These are phyloP conservation scores for Coffea eugenioides DNA, from an alignment of 257 asterid genomes.

Conservation along the genomic window DNA sequence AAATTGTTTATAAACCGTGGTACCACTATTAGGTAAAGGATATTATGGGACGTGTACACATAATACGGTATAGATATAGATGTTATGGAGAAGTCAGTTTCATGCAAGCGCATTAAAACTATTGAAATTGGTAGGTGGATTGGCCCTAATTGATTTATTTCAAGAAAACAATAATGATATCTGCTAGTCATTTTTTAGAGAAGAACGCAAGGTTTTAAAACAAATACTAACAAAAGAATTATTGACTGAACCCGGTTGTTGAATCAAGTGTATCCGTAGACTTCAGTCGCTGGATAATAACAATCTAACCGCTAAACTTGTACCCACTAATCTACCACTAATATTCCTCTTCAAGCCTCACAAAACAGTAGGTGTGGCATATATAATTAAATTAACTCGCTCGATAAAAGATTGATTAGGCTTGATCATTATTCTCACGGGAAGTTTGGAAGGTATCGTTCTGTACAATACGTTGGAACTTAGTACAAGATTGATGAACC, in stretches of 20 bases:
- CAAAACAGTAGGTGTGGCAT: neutral
- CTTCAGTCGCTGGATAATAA: neutral
- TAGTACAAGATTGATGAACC: neutral
- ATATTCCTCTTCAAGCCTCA: neutral
- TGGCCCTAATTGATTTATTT: neutral
- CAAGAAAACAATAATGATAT: neutral
- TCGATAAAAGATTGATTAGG: slow-evolving; percentile 2
- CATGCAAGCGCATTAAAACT: neutral
- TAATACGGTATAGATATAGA: neutral
- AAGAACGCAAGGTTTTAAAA: too few relatives aligned
- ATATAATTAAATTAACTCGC: neutral
- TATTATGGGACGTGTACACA: neutral
- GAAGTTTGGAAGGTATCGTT: neutral
- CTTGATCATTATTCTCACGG: slow-evolving; percentile 1
- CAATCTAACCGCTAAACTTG: slow-evolving; percentile 7
- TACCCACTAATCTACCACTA: neutral
- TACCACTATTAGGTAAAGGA: neutral
- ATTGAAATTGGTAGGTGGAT: neutral
- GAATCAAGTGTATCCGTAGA: neutral
- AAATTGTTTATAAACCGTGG: neutral
- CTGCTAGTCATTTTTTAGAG: neutral
- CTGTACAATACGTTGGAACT: neutral
- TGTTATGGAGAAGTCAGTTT: neutral
- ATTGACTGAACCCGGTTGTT: neutral
- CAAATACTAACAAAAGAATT: neutral